These are phyloP conservation scores for Coniosporium tulheliwenetii DNA, from an alignment of 2,329 filamentous ascomycete genomes.

Conservation along the genomic window DNA sequence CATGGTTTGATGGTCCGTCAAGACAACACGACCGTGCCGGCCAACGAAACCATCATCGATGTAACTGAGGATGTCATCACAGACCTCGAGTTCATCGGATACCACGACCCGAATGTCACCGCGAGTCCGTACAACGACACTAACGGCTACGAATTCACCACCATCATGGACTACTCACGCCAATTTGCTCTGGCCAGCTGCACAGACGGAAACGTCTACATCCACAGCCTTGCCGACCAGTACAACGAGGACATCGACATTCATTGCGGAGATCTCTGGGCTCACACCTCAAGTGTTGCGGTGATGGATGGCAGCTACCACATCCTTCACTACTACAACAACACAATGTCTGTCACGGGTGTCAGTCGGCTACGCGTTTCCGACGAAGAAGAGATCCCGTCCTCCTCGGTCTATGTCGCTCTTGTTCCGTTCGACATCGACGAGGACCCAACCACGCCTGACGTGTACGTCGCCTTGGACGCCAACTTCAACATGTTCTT, in stretches of 20 bases:
- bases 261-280: conserved; percentile 7
- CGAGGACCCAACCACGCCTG: neutral
- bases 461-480: conserved; percentile 1
- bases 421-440: neutral
- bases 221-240: conserved; percentile 6
- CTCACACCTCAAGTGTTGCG: conserved; percentile 7
- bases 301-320: conserved; percentile 8
- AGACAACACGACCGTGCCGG: neutral
- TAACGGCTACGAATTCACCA: conserved; percentile 8
- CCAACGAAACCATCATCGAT: neutral
- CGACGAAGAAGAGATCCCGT: conserved; percentile 2
- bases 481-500: conserved; percentile 10
- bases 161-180: conserved; percentile 7
- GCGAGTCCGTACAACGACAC: conserved; percentile 7
- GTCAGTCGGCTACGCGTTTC: conserved; percentile 15
- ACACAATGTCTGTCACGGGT: conserved; percentile 16
- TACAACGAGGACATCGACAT: conserved; percentile 5
- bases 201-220: conserved; percentile 20
- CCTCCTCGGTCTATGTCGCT: conserved; percentile 1
- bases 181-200: conserved; percentile 14
- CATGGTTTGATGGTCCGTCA: no score
- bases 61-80: neutral
- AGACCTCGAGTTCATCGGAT: neutral
- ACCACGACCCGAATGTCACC: conserved; percentile 10
- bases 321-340: conserved; percentile 19